A percentile compares a stretch with the other conserved stretches of the same genome.
These are phyloP conservation scores for Xenoacremonium recifei DNA, from an alignment of 2,329 filamentous ascomycete species.

Conservation along the genomic window DNA sequence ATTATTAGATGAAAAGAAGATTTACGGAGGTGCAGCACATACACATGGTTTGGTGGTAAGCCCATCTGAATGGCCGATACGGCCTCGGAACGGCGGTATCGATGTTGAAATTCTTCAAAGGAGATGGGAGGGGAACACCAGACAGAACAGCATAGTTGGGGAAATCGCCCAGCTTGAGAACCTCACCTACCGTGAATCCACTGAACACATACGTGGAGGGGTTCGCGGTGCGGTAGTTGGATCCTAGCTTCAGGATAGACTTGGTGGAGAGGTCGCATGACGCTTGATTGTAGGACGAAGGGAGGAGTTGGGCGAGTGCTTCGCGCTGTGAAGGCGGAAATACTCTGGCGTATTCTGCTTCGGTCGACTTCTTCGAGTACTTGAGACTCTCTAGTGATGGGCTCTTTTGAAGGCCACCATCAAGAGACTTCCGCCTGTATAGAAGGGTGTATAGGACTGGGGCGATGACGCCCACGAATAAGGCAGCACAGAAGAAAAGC, in stretches of 20 bases:
- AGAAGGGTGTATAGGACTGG: not conserved
- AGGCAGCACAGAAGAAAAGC: not conserved
- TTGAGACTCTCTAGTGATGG: not conserved
- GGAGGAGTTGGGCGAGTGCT: conserved; percentile 4
- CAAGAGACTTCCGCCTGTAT: not conserved
- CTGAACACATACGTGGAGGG: conserved; percentile 56
- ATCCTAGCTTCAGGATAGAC: conserved; percentile 30
- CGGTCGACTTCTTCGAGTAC: conserved; percentile 12
- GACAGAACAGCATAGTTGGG: conserved; percentile 75
- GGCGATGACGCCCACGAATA: not conserved
- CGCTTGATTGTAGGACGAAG: not conserved
- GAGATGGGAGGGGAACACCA: conserved; percentile 67
- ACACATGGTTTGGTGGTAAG: conserved; percentile 92
- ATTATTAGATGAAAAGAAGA: not conserved
- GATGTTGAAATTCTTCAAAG: conserved; percentile 66
- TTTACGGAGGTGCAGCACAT: conserved; percentile 28
- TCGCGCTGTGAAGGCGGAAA: conserved; percentile 27
- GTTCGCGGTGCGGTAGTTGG: conserved; percentile 33
- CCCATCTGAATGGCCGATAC: conserved; percentile 80
- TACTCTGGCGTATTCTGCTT: conserved; percentile 21
- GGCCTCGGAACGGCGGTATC: conserved; percentile 67
- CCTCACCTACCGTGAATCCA: conserved; percentile 68
- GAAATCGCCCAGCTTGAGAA: conserved; percentile 71
- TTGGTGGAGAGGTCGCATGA: conserved; percentile 5
- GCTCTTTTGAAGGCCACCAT: not conserved